phyloP scores from a whole-genome alignment of 371 early-diverging fungal species.

The Mortierella sp. region DNA sequence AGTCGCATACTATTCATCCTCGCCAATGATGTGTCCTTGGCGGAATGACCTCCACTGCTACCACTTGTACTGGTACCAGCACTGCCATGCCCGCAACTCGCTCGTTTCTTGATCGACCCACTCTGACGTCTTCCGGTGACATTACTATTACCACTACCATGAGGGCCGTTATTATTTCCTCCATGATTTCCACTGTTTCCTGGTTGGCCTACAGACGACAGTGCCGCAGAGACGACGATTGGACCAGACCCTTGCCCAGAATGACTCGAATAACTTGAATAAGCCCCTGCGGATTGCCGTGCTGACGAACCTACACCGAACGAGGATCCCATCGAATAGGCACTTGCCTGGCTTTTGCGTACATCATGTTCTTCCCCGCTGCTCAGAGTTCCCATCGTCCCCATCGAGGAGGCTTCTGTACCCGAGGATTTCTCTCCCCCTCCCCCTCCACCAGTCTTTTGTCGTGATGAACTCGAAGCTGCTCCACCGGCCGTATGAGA shows the following conservation, averaged over 20 bases:
- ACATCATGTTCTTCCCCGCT: conserved; percentile 16
- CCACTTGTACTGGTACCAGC: conserved; percentile 3
- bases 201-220: conserved; percentile 12
- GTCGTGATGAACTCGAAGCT: too few species aligned
- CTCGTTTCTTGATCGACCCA: background rate
- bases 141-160: background rate
- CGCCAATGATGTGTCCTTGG: background rate
- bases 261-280: conserved; percentile 37
- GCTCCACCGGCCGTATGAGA: background rate
- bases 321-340: conserved; percentile 38
- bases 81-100: too few species aligned
- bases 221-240: conserved; percentile 17
- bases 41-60: conserved; percentile 4
- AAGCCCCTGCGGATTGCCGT: conserved; percentile 27
- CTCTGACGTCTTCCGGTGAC: conserved; percentile 2
- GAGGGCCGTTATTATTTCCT: background rate
- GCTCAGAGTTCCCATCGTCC: too few species aligned
- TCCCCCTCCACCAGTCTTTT: too few species aligned
- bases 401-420: too few species aligned
- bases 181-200: background rate
- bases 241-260: conserved; percentile 31
- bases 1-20: conserved; percentile 23
- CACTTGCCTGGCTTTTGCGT: conserved; percentile 22
- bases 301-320: conserved; percentile 20
- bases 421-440: too few species aligned